Conservation (phyloP, 2,329 filamentous ascomycete species). For the Harringtonia lauricola region DNA sequence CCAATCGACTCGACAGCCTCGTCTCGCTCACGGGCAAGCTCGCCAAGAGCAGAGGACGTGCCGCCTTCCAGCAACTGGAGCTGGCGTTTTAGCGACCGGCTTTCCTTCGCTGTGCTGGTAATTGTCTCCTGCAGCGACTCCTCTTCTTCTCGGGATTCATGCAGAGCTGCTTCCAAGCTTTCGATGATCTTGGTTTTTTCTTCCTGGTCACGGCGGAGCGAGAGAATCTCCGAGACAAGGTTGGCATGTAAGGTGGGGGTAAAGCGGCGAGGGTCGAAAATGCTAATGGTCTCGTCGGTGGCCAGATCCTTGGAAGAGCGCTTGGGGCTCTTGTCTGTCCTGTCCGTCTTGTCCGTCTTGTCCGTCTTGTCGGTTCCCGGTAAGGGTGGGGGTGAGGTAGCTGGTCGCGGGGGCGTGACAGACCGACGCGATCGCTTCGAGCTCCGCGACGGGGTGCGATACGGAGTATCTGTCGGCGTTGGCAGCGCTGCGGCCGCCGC, state of each 20-base stretch:
- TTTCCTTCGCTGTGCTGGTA: conserved; percentile 60
- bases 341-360: conserved; percentile 30
- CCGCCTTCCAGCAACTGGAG: conserved; percentile 79
- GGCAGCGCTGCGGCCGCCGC: conserved; percentile 42
- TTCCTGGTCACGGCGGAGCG: conserved; percentile 78
- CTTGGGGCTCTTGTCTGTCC: conserved; percentile 33
- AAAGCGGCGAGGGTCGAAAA: conserved; percentile 82
- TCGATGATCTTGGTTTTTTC: conserved; percentile 83
- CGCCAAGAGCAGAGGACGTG: conserved; percentile 72
- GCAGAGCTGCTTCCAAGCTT: conserved; percentile 64
- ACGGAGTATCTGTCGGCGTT: conserved; percentile 60
- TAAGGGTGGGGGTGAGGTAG: conserved; percentile 47
- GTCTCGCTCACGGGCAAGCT: conserved; percentile 77
- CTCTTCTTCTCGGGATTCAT: conserved; percentile 61
- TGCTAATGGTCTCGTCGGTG: conserved; percentile 57
- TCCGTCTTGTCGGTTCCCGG: conserved; percentile 28
- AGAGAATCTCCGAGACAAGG: conserved; percentile 86
- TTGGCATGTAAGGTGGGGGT: conserved; percentile 93
- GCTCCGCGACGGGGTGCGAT: conserved; percentile 57
- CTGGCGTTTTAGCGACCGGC: conserved; percentile 71
- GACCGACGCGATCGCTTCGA: conserved; percentile 54
- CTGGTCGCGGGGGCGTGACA: conserved; percentile 48
- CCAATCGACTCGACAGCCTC: conserved; percentile 61
- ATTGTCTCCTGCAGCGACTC: conserved; percentile 56
- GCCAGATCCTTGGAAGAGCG: conserved; percentile 46